Percentiles rank a stretch among this genome's conserved stretches.
phyloP scores from a whole-genome alignment of 2,329 filamentous ascomycete genomes.

The Dichotomopilus funicola region DNA sequence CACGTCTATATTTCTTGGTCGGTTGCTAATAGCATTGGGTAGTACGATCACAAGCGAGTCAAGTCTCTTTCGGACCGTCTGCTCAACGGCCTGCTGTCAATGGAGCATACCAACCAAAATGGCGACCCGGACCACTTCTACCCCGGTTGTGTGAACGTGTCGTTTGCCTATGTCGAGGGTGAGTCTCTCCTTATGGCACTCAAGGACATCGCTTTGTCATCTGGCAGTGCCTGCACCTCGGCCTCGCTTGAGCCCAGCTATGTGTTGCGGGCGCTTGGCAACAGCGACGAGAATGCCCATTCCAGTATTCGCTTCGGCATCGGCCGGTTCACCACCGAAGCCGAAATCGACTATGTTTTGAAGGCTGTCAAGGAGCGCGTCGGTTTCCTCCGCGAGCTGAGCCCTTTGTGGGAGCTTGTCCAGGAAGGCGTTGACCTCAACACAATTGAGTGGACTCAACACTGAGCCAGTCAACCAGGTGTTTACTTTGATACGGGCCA shows the following conservation, averaged over 20 bases:
- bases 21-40: constrained; percentile 2
- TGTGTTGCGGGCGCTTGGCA: constrained; percentile 87
- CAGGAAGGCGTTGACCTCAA: constrained; percentile 94
- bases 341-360: constrained; percentile 93
- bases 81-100: constrained; percentile 69
- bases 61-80: constrained; percentile 76
- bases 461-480: constrained; percentile 45
- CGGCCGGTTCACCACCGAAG: constrained; percentile 90
- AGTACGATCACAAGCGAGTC: constrained; percentile 92
- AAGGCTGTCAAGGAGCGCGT: constrained; percentile 90
- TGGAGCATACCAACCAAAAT: constrained; percentile 92
- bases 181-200: constrained; percentile 97
- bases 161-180: constrained; percentile 96
- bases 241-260: constrained; percentile 96
- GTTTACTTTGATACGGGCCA: neutral
- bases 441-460: constrained; percentile 97
- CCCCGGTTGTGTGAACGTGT: constrained; percentile 95
- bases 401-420: constrained; percentile 93
- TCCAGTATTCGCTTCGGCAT: constrained; percentile 98
- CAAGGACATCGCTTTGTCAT: constrained; percentile 95
- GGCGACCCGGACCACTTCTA: constrained; percentile 80
- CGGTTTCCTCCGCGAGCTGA: constrained; percentile 86
- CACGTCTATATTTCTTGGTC: constrained; percentile 4
- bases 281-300: constrained; percentile 94
- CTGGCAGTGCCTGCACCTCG: constrained; percentile 93